Base-by-base conservation (phyloP, 768 basidiomycete genomes). In the Boletus fagicola region DNA sequence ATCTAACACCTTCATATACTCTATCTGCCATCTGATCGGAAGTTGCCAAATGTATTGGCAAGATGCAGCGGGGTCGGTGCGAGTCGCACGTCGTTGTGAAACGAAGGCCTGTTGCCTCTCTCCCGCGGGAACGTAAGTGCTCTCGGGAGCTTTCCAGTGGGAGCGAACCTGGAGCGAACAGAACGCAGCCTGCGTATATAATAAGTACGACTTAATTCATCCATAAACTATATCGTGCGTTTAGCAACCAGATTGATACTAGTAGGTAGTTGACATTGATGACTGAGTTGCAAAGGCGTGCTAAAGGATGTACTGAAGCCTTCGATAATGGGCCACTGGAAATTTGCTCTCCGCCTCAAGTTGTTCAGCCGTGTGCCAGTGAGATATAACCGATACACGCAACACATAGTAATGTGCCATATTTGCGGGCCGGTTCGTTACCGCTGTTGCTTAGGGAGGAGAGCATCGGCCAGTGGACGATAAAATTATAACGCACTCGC, bases 361-460 rank as follows among this genome's bases (percentile, higher is more conserved):
- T 61, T 59, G 61, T 84, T 83, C 54, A 79, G 59, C 26, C 62
- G 61, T 20, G 62, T n/a, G n/a, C n/a, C n/a, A n/a, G n/a, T 65
- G 35, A 85, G 72, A 56, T 82, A 72, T 26, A 65, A 56, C 35
- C 81, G 73, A 68, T 84, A 80, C 15, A 69, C 51, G 60, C 78
- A 75, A 60, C 79, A 79, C 72, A 85, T 76, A 26, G 77, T 59
- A 30, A 54, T 47, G 59, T 53, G 26, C 59, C 52, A 57, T 57
- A 54, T 24, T 46, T 22, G 15, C 8, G n/a, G n/a, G n/a, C 35
- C 11, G 26, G 54, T 24, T 40, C 44, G n/a, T 48, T 31, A 20
- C 31, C 11, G 13, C 49, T 42, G 20, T 50, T 20, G 22, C 33
- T 36, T 24, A 22, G 13, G 31, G 28, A 45, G 18, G 16, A 36